A percentile compares a stretch with the other conserved stretches of the same genome.
phyloP scores from a whole-genome alignment of 1,139 yeast genomes.

The Magnusiomyces paraingens region DNA sequence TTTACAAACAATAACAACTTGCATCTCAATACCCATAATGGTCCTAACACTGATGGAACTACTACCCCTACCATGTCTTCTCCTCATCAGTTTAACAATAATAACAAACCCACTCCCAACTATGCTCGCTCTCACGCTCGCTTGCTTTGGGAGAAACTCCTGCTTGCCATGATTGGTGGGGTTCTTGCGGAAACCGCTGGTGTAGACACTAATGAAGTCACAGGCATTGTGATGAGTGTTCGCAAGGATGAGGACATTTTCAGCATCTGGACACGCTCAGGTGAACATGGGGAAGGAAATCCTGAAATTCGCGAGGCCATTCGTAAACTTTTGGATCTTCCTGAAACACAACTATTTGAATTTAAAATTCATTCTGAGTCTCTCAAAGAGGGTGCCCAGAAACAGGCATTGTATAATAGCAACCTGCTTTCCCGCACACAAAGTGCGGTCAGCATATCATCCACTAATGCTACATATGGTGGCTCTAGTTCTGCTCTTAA shows the following conservation, averaged over 20 bases:
- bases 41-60: conserved; percentile 6
- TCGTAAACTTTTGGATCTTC: conserved; percentile 23
- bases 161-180: conserved; percentile 33
- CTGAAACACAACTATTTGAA: conserved; percentile 22
- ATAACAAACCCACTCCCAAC: conserved; percentile 14
- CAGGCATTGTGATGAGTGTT: conserved; percentile 35
- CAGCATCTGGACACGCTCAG: conserved; percentile 32
- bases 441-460: no score
- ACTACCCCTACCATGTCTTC: conserved; percentile 5
- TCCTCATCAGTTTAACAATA: conserved; percentile 5
- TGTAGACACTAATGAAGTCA: conserved; percentile 27
- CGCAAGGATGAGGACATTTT: conserved; percentile 35
- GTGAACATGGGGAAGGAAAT: conserved; percentile 20
- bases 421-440: not conserved
- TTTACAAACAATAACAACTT: conserved; percentile 4
- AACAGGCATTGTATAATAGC: conserved; percentile 15
- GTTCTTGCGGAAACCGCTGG: conserved; percentile 21
- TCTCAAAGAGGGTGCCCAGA: conserved; percentile 24
- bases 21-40: conserved; percentile 5
- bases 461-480: no score
- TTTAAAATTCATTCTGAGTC: conserved; percentile 32
- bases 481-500: no score
- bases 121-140: conserved; percentile 27
- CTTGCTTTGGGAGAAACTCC: conserved; percentile 32
- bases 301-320: conserved; percentile 23